Conservation (phyloP, 1,139 yeast species). For the Trichomonascaceae sp. region DNA sequence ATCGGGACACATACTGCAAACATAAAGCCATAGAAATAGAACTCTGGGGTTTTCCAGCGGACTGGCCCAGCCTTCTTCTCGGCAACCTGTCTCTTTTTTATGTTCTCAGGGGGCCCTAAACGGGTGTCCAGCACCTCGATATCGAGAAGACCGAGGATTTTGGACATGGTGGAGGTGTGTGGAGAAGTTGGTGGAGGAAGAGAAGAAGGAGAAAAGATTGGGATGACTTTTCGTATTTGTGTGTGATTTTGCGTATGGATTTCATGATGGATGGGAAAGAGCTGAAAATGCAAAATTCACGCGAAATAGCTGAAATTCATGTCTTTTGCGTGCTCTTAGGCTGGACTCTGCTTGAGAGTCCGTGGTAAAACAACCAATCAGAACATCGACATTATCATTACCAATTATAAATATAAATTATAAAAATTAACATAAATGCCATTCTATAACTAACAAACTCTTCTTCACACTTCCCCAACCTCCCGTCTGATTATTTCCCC, state of each 20-base stretch:
- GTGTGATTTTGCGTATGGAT: too few relatives aligned
- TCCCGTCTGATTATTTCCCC: neutral
- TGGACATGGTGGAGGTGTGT: neutral
- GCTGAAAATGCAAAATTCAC: too few relatives aligned
- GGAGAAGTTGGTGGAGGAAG: conserved; percentile 4
- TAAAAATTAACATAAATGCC: neutral
- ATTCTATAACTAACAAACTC: neutral
- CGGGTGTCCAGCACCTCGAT: conserved; percentile 76
- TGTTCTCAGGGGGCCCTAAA: conserved; percentile 49
- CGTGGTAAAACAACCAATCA: too few relatives aligned
- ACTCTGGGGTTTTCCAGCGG: conserved; percentile 73
- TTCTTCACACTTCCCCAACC: neutral
- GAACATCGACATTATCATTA: too few relatives aligned
- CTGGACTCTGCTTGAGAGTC: too few relatives aligned
- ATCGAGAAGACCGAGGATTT: conserved; percentile 41
- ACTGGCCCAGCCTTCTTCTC: conserved; percentile 46
- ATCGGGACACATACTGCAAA: conserved; percentile 70
- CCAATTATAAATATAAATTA: neutral
- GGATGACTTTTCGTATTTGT: too few relatives aligned
- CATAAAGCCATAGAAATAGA: conserved; percentile 54
- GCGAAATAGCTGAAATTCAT: too few relatives aligned
- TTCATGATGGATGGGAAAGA: too few relatives aligned
- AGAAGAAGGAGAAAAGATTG: neutral
- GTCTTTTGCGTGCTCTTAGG: too few relatives aligned
- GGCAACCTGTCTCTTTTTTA: conserved; percentile 38